A percentile compares a stretch with the other conserved stretches of the same genome.
Conservation (phyloP, 1,284 basidiomycete genomes). For the Trametes polyzona region DNA sequence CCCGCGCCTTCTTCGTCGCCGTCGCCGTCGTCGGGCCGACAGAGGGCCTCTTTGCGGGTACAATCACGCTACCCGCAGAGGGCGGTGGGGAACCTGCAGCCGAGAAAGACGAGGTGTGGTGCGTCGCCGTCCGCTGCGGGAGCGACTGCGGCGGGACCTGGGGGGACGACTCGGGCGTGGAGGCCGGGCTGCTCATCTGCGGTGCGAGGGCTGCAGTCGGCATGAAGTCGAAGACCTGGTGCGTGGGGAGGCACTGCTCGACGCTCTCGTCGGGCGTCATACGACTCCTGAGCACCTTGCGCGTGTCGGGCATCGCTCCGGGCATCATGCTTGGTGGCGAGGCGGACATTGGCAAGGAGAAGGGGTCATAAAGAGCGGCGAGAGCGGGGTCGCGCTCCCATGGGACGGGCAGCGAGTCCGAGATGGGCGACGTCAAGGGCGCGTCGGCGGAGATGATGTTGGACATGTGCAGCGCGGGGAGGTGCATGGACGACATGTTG, state of each 20-base stretch:
- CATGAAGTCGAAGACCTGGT: slow-evolving; percentile 68
- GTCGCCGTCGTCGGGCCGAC: slow-evolving; percentile 39
- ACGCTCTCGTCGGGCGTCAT: slow-evolving; percentile 51
- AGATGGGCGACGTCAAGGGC: slow-evolving; percentile 55
- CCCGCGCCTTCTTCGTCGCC: slow-evolving; percentile 60
- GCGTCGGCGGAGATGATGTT: slow-evolving; percentile 60
- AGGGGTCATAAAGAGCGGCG: slow-evolving; percentile 32
- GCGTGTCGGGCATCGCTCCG: slow-evolving; percentile 40
- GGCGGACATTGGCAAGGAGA: slow-evolving; percentile 53
- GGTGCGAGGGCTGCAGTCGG: slow-evolving; percentile 10
- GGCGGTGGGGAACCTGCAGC: slow-evolving; percentile 34
- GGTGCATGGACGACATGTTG: slow-evolving; percentile 39
- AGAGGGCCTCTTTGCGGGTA: slow-evolving; percentile 46
- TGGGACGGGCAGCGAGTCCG: slow-evolving; percentile 39
- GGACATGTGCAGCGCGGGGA: slow-evolving; percentile 52
- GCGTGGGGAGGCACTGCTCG: slow-evolving; percentile 65
- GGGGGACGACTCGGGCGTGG: slow-evolving; percentile 26
- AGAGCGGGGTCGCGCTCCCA: slow-evolving; percentile 55
- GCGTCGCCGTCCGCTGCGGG: slow-evolving; percentile 31
- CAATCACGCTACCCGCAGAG: slow-evolving; percentile 26
- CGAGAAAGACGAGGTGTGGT: slow-evolving; percentile 32
- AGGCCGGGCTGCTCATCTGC: slow-evolving; percentile 33
- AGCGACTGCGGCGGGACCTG: slow-evolving; percentile 39
- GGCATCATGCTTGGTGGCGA: slow-evolving; percentile 50
- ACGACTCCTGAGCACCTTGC: slow-evolving; percentile 51